phyloP scores from a whole-genome alignment of 345 rosid species.

The Psidium friedrichsthalianum region DNA sequence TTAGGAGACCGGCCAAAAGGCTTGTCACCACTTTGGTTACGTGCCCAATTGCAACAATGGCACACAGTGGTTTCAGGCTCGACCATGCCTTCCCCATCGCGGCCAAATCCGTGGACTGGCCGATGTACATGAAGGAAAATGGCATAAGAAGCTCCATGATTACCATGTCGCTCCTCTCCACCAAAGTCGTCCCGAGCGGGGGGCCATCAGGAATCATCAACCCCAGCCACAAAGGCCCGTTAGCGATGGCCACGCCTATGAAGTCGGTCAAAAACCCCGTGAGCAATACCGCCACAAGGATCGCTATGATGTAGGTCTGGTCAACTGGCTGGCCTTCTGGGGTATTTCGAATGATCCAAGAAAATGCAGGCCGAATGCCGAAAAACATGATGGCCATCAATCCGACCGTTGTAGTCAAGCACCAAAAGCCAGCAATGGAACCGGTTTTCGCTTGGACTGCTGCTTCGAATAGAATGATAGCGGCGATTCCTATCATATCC shows the following conservation, averaged over 20 bases:
- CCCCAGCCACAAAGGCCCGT: constrained; percentile 57
- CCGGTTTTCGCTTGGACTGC: constrained; percentile 19
- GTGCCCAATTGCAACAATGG: constrained; percentile 23
- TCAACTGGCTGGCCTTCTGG: constrained; percentile 46
- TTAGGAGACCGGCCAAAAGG: constrained; percentile 11
- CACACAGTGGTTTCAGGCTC: constrained; percentile 26
- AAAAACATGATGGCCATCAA: constrained; percentile 9
- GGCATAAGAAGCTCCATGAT: constrained; percentile 53
- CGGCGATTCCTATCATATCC: constrained; percentile 18
- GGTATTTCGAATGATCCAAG: constrained; percentile 37
- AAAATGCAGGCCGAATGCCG: constrained; percentile 11
- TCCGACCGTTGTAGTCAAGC: constrained; percentile 7
- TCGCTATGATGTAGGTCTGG: constrained; percentile 27
- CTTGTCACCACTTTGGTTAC: constrained; percentile 25
- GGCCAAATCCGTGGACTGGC: constrained; percentile 36
- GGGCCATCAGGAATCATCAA: constrained; percentile 57
- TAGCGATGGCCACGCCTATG: constrained; percentile 50
- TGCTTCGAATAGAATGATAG: constrained; percentile 23
- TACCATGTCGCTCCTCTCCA: constrained; percentile 43
- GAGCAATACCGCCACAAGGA: constrained; percentile 32
- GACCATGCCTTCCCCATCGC: constrained; percentile 29
- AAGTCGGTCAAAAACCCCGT: constrained; percentile 51
- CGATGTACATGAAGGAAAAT: constrained; percentile 37
- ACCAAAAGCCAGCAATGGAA: constrained; percentile 13
- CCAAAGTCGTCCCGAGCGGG: constrained; percentile 43